Percentiles rank a stretch among this genome's conserved stretches.
phyloP scores from a whole-genome alignment of 148 eudicot species.

The Fallopia convolvulus region DNA sequence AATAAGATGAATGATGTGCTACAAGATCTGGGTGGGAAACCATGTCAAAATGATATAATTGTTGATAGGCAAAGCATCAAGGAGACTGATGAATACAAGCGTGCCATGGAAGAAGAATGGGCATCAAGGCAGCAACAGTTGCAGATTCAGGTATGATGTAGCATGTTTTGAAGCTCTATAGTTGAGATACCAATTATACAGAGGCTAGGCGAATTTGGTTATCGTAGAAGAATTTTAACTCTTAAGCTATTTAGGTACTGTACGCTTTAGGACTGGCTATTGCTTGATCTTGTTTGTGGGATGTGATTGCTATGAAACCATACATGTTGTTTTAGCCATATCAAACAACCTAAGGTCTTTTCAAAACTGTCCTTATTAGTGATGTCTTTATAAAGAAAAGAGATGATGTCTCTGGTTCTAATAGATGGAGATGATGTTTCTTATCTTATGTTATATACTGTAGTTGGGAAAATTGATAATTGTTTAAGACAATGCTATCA shows the following conservation, averaged over 20 bases:
- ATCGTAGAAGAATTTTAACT: neutral
- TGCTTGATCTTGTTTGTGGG: neutral
- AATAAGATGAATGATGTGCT: neutral
- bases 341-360: neutral
- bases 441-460: too few species aligned
- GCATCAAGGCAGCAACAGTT: constrained; percentile 57
- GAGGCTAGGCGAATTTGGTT: neutral
- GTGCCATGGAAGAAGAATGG: constrained; percentile 72
- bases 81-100: constrained; percentile 85
- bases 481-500: too few species aligned
- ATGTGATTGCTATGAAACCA: neutral
- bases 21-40: constrained; percentile 4
- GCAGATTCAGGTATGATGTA: constrained; percentile 47
- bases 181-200: neutral
- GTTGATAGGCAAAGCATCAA: constrained; percentile 64
- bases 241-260: neutral
- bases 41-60: constrained; percentile 27
- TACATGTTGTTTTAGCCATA: neutral
- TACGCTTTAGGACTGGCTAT: neutral
- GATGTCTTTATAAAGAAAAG: neutral
- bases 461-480: too few species aligned
- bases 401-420: neutral
- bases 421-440: too few species aligned
- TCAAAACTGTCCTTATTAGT: neutral
- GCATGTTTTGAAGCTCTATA: neutral